These are phyloP conservation scores for Petunia hybrid DNA, from an alignment of 305 asterid species.

Conservation along the genomic window DNA sequence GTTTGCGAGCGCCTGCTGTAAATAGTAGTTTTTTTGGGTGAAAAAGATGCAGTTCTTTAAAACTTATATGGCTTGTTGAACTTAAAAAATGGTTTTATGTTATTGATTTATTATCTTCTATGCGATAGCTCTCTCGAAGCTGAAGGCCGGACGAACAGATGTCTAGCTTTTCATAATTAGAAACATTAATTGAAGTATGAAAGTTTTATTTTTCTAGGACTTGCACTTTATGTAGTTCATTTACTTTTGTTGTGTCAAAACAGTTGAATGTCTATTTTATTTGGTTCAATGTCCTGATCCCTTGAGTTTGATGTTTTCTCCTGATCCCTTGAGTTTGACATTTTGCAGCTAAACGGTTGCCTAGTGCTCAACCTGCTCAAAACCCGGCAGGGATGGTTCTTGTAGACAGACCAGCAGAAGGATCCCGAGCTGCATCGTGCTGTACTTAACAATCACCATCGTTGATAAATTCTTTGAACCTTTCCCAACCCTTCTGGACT, in stretches of 20 bases:
- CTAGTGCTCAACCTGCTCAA: conserved; percentile 78
- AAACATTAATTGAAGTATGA: not conserved
- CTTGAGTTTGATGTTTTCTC: conserved; percentile 30
- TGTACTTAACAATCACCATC: conserved; percentile 48
- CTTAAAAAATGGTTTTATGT: not conserved
- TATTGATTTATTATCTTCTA: not conserved
- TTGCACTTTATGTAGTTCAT: not conserved
- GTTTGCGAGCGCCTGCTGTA: not conserved
- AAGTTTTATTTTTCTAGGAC: not conserved
- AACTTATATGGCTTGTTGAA: not conserved
- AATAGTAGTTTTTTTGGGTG: too few species aligned
- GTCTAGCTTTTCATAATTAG: not conserved
- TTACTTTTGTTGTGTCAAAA: not conserved
- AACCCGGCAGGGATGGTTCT: conserved; percentile 89
- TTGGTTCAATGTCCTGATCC: conserved; percentile 6
- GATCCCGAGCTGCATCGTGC: conserved; percentile 66
- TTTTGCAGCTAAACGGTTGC: conserved; percentile 74
- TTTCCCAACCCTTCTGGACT: conserved; percentile 11
- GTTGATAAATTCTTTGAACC: conserved; percentile 11
- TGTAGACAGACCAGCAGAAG: conserved; percentile 76
- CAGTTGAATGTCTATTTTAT: not conserved
- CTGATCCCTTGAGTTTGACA: conserved; percentile 22
- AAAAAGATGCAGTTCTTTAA: not conserved
- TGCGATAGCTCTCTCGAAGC: not conserved
- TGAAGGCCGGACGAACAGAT: not conserved